Conservation (phyloP, 306 rosid genomes). For the Prunus mume region DNA sequence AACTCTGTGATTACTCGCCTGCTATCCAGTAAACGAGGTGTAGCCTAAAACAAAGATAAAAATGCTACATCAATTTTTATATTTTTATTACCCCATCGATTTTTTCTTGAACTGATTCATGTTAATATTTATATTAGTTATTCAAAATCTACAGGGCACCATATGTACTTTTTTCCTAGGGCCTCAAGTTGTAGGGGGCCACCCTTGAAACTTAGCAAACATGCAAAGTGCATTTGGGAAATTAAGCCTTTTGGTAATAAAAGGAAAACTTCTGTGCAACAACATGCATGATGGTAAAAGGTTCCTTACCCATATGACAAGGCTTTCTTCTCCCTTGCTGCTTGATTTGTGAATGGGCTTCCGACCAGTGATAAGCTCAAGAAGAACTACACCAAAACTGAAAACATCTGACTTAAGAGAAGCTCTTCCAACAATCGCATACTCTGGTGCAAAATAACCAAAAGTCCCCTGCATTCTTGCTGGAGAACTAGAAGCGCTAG, state of each 20-base stretch:
- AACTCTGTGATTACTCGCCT: constrained; percentile 60
- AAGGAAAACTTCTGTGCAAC: background rate
- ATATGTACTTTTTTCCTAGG: no score
- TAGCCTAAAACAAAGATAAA: constrained; percentile 56
- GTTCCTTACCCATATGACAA: constrained; percentile 79
- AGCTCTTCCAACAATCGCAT: constrained; percentile 83
- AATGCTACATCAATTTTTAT: constrained; percentile 13
- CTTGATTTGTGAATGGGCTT: constrained; percentile 68
- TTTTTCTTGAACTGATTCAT: background rate
- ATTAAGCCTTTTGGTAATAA: background rate
- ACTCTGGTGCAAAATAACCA: constrained; percentile 99
- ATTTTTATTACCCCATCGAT: background rate
- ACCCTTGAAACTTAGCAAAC: no score
- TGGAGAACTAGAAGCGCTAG: constrained; percentile 82
- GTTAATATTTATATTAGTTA: background rate
- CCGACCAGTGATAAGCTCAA: constrained; percentile 90
- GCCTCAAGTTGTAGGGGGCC: no score
- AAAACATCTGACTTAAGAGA: constrained; percentile 92
- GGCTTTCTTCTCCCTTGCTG: constrained; percentile 86
- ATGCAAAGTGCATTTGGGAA: no score
- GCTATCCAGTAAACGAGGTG: constrained; percentile 67
- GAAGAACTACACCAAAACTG: constrained; percentile 98
- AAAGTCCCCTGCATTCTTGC: constrained; percentile 96
- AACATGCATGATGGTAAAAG: background rate
- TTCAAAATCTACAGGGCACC: no score